Evolutionary conservation across 345 rosid genomes (phyloP).

Genomic region (Abelmoschus esculentus): DNA sequence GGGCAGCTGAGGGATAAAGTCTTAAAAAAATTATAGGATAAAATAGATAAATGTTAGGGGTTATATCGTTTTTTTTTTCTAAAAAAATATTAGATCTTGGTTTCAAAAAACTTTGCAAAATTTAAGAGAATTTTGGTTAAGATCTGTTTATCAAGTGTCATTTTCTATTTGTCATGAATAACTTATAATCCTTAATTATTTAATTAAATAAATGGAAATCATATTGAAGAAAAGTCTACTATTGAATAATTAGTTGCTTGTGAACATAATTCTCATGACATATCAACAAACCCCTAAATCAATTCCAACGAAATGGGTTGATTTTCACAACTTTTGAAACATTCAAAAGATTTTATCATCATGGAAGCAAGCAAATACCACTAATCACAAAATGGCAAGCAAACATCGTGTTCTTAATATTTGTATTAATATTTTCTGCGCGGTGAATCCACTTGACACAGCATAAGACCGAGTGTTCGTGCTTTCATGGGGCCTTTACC

Average conservation of each 20-base stretch:
- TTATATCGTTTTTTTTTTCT: too few relatives aligned
- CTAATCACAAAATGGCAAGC: not conserved
- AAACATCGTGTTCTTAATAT: too few relatives aligned
- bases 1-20: too few relatives aligned
- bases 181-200: not conserved
- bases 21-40: too few relatives aligned
- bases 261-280: not conserved
- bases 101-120: not conserved
- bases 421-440: not conserved
- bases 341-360: conserved; percentile 3
- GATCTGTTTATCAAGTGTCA: not conserved
- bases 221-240: not conserved
- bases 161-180: not conserved
- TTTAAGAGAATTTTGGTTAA: not conserved
- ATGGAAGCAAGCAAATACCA: not conserved
- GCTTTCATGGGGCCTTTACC: not conserved
- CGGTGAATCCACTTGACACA: not conserved
- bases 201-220: not conserved
- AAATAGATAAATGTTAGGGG: too few relatives aligned
- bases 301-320: not conserved
- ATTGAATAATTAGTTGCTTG: not conserved
- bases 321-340: not conserved
- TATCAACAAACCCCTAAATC: not conserved
- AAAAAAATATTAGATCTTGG: too few relatives aligned
- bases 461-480: not conserved